Evolutionary conservation across 176 grass and related monocot species (phyloP).

Genomic region (Hsuehochloa calcarea): DNA sequence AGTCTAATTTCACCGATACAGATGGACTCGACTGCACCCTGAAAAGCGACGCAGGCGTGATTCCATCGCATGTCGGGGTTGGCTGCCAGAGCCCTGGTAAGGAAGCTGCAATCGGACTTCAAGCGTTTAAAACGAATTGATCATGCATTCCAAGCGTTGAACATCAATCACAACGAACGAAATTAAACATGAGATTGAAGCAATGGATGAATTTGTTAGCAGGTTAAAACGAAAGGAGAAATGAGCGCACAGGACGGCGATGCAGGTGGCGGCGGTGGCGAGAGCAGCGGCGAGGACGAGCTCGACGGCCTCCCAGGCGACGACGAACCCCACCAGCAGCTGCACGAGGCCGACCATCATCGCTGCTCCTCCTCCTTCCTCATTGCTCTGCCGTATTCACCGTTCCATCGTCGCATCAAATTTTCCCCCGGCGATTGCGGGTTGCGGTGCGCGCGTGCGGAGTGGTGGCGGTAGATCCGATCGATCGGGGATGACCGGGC

Average conservation of each 20-base stretch:
- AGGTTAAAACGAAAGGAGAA: no score
- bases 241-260: slow-evolving; percentile 17
- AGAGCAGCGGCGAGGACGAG: slow-evolving; percentile 29
- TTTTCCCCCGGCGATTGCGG: neutral
- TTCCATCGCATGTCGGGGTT: neutral
- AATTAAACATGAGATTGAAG: neutral
- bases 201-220: neutral
- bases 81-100: slow-evolving; percentile 43
- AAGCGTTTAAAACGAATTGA: neutral
- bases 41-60: slow-evolving; percentile 13
- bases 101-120: slow-evolving; percentile 50
- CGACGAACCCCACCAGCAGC: slow-evolving; percentile 52
- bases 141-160: slow-evolving; percentile 6
- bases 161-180: neutral
- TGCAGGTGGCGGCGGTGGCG: slow-evolving; percentile 22
- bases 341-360: slow-evolving; percentile 46
- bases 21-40: slow-evolving; percentile 74
- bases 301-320: slow-evolving; percentile 50
- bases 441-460: neutral
- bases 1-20: slow-evolving; percentile 74
- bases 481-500: neutral
- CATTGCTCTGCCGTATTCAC: neutral
- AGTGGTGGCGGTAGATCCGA: neutral
- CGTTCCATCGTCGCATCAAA: slow-evolving; percentile 21
- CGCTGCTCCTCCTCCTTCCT: neutral